A percentile compares a stretch with the other conserved stretches of the same genome.
Evolutionary conservation across 2,329 filamentous ascomycete genomes (phyloP).

Genomic region (Apiospora kogelbergensis): DNA sequence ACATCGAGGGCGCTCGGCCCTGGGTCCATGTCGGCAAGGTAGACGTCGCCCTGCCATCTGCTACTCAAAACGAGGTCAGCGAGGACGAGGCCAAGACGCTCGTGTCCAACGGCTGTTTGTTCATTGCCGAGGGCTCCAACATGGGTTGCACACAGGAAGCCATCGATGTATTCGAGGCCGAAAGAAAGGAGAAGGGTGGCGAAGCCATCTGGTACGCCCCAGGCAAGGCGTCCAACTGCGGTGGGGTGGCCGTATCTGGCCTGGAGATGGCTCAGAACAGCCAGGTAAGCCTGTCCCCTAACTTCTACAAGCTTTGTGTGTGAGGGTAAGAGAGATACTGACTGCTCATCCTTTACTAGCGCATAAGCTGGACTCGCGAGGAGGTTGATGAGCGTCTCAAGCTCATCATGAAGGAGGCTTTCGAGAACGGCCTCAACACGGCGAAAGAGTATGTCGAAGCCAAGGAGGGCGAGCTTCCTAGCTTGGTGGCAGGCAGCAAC

Average conservation of each 20-base stretch:
- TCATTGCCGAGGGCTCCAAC: slow-evolving; percentile 96
- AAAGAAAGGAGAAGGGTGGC: slow-evolving; percentile 67
- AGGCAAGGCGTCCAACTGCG: slow-evolving; percentile 95
- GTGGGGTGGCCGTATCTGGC: slow-evolving; percentile 94
- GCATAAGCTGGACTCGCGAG: slow-evolving; percentile 81
- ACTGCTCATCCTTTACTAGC: slow-evolving; percentile 42
- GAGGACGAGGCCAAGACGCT: slow-evolving; percentile 85
- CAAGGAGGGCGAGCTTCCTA: slow-evolving; percentile 81
- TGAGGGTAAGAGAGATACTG: background rate
- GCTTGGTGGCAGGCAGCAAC: slow-evolving; percentile 89
- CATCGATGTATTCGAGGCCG: slow-evolving; percentile 87
- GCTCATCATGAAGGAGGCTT: slow-evolving; percentile 92
- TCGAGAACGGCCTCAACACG: slow-evolving; percentile 84
- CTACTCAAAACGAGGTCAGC: slow-evolving; percentile 97
- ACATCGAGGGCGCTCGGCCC: slow-evolving; percentile 82
- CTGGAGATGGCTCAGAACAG: slow-evolving; percentile 99
- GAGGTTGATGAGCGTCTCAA: slow-evolving; percentile 92
- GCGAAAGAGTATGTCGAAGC: slow-evolving; percentile 84
- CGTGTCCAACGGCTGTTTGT: slow-evolving; percentile 72
- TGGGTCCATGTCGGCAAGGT: slow-evolving; percentile 90
- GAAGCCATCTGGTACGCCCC: slow-evolving; percentile 91
- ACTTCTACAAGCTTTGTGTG: background rate
- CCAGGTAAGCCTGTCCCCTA: slow-evolving; percentile 29
- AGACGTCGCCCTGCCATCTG: slow-evolving; percentile 88
- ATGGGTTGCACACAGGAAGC: slow-evolving; percentile 98